These are phyloP conservation scores for Auricularia auricula-judae DNA, from an alignment of 768 basidiomycete genomes.

Conservation along the genomic window DNA sequence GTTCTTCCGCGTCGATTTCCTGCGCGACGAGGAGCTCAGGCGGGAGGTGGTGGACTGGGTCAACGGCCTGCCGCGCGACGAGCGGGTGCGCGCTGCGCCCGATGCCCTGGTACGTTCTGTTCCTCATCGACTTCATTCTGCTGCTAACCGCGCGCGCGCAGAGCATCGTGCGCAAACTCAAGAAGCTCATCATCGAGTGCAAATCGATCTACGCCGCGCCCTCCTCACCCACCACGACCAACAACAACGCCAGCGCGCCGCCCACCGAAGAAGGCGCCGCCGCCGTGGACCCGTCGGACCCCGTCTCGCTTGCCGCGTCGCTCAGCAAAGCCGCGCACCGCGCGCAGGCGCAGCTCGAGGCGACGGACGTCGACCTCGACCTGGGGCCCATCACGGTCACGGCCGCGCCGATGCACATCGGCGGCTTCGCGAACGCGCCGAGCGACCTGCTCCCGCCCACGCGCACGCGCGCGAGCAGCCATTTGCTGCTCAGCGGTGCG, in stretches of 20 bases:
- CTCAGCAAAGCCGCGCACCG: not conserved
- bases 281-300: not conserved
- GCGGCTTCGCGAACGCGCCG: not conserved
- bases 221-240: not conserved
- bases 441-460: not conserved
- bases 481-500: not conserved
- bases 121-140: not conserved
- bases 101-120: slow-evolving; percentile 57
- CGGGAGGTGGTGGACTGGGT: slow-evolving; percentile 66
- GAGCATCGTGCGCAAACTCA: slow-evolving; percentile 73
- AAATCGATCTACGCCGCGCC: slow-evolving; percentile 23
- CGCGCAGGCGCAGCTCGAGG: not conserved
- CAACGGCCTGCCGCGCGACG: slow-evolving; percentile 64
- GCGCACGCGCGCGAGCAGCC: not conserved
- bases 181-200: slow-evolving; percentile 76
- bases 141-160: slow-evolving; percentile 16
- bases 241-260: not conserved
- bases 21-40: slow-evolving; percentile 69
- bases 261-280: too few relatives aligned
- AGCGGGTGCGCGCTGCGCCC: slow-evolving; percentile 49
- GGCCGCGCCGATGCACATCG: not conserved
- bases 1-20: slow-evolving; percentile 82
- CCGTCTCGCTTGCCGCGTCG: not conserved
- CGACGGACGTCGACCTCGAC: slow-evolving; percentile 7
- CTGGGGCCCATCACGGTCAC: slow-evolving; percentile 2